These are phyloP conservation scores for Aquilaria agallochum DNA, from an alignment of 441 rosid genomes.

Conservation along the genomic window DNA sequence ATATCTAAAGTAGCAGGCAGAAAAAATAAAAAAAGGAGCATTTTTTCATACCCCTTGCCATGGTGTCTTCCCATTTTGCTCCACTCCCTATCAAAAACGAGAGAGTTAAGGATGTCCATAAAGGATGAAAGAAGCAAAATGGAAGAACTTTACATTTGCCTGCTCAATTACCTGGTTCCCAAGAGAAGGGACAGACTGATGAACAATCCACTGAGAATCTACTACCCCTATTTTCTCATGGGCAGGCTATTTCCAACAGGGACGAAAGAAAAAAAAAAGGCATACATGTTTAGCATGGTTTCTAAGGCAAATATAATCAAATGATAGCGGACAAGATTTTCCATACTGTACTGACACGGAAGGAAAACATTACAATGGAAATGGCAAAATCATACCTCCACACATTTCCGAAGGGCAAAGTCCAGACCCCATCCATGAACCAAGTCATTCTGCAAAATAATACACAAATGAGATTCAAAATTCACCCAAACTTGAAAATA, in stretches of 20 bases:
- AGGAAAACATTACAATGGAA: neutral
- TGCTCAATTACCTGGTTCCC: slow-evolving; percentile 68
- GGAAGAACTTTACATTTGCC: neutral
- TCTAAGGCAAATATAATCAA: neutral
- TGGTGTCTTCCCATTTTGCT: slow-evolving; percentile 59
- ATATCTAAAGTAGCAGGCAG: too few relatives aligned
- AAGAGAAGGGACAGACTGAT: slow-evolving; percentile 88
- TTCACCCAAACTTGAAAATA: slow-evolving; percentile 1
- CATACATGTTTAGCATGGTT: slow-evolving; percentile 1
- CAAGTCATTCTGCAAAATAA: slow-evolving; percentile 78
- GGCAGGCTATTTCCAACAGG: slow-evolving; percentile 64
- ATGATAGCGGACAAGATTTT: too few relatives aligned
- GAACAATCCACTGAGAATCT: slow-evolving; percentile 98
- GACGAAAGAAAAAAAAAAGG: neutral
- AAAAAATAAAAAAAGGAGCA: neutral
- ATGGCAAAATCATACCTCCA: slow-evolving; percentile 50
- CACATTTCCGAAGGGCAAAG: slow-evolving; percentile 89
- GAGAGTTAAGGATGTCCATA: slow-evolving; percentile 6
- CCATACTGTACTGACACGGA: too few relatives aligned
- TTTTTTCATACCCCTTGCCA: slow-evolving; percentile 74
- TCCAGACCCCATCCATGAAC: slow-evolving; percentile 99
- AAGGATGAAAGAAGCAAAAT: neutral
- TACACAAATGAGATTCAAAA: slow-evolving; percentile 1
- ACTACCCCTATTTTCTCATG: slow-evolving; percentile 97
- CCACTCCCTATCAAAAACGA: slow-evolving; percentile 55